Evolutionary conservation across 2,329 filamentous ascomycete genomes (phyloP).

Genomic region (Colletotrichum limetticola): DNA sequence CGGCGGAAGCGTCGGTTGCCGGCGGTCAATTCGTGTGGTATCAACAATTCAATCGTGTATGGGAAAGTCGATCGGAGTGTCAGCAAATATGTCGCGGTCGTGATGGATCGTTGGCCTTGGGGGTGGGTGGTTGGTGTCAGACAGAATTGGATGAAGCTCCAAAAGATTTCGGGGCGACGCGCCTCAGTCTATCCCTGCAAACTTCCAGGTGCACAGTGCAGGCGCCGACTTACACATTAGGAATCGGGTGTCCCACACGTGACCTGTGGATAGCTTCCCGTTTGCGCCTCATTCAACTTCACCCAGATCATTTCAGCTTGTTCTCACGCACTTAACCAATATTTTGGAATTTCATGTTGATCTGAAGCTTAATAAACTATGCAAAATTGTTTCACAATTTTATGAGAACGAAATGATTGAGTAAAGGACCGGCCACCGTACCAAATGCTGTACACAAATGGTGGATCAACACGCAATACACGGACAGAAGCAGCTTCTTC

Average conservation of each 20-base stretch:
- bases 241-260: constrained; percentile 31
- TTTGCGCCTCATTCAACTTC: constrained; percentile 14
- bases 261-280: constrained; percentile 30
- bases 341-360: neutral
- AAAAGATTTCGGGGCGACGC: constrained; percentile 37
- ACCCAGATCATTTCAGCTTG: neutral
- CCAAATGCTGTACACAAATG: neutral
- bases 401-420: neutral
- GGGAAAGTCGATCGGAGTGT: neutral
- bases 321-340: neutral
- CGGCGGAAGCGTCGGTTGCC: constrained; percentile 38
- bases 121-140: constrained; percentile 18
- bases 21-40: constrained; percentile 29
- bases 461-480: neutral
- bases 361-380: too few relatives aligned
- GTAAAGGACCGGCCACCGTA: neutral
- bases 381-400: too few relatives aligned
- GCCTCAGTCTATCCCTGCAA: constrained; percentile 34
- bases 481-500: neutral
- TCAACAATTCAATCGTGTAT: constrained; percentile 13
- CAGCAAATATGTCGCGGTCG: constrained; percentile 8
- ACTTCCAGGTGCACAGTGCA: constrained; percentile 29
- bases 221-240: constrained; percentile 25
- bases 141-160: constrained; percentile 32
- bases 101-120: constrained; percentile 1